Base-by-base conservation (phyloP, 805 yeast genomes). In the Candida morakotiae region DNA sequence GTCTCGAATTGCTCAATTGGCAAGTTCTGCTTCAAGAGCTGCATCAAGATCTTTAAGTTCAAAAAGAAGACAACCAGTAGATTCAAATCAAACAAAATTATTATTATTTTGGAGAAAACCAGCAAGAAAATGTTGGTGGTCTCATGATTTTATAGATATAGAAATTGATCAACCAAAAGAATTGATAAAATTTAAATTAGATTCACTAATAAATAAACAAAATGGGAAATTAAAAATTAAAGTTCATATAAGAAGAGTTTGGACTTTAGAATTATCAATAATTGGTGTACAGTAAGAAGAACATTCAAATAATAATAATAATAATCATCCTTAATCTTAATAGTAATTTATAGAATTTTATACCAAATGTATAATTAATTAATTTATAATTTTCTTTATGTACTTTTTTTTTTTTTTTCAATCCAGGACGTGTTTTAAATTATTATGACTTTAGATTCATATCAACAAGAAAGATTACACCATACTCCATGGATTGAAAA, bases 41-140 rank as follows among this genome's bases (percentile, higher is more conserved):
- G 77, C 77, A 2, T 67, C 81, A 5, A 61, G 81, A 37, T 79
- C 87, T 1, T 66, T 77, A 23, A 76, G 83, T 4, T 65, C 77
- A 42, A 69, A 78, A 9, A 60, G 53, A 53, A 52, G 44, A 47
- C 60, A 40, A 55, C 62, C 42, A 45, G 32, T 39, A 8, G 77
- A 69, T 54, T 60, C 48, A 17, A 65, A 57, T 47, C 67, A 64
- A 31, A 62, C 67, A 4, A 93, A 93, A 58, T 71, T 93, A 35
- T 68, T 93, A 25, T 64, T 93, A 36, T 93, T 93, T 55, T 93
- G 98, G 98, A 75, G 95, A 45, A 93, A 93, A 56, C 98, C 98
- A 1, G 98, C 98, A 2, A 75, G 98, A 54, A 93, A 93, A 56
- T 93, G 98, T 64, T 93, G 98, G 98, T 93, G 98, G 98, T 73